Evolutionary conservation across 345 rosid species (phyloP).

Genomic region (Sonneratia alba): DNA sequence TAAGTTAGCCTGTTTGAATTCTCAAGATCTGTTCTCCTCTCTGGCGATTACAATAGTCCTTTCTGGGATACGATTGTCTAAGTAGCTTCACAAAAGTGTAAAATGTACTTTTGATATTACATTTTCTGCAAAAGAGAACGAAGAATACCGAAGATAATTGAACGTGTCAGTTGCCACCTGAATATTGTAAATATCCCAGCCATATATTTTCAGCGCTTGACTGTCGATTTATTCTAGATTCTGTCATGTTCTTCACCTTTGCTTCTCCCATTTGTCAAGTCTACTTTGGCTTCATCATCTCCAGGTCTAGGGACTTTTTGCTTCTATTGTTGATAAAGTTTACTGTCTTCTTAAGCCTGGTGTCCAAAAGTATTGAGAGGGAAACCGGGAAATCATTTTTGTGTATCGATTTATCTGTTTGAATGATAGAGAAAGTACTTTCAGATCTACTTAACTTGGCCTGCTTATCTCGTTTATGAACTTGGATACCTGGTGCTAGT

Average conservation of each 20-base stretch:
- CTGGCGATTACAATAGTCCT: background rate
- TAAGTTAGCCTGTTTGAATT: background rate
- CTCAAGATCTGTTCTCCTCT: background rate
- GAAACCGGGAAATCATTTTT: no score
- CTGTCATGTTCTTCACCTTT: background rate
- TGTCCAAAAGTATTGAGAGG: no score
- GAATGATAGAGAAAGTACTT: no score
- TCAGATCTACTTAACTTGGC: background rate
- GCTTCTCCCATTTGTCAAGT: no score
- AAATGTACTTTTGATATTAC: background rate
- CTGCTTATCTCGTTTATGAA: background rate
- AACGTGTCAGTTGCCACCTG: background rate
- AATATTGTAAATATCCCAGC: background rate
- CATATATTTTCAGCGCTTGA: background rate
- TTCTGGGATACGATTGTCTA: background rate
- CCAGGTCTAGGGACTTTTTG: background rate
- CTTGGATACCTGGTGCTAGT: background rate
- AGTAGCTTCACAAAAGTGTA: background rate
- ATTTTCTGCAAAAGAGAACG: background rate
- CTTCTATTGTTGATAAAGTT: background rate
- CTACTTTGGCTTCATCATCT: no score
- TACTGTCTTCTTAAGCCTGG: background rate
- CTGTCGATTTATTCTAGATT: background rate
- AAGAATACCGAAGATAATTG: background rate
- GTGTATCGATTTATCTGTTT: no score